Base-by-base conservation (phyloP, 768 basidiomycete species). In the Lentinula raphanica region DNA sequence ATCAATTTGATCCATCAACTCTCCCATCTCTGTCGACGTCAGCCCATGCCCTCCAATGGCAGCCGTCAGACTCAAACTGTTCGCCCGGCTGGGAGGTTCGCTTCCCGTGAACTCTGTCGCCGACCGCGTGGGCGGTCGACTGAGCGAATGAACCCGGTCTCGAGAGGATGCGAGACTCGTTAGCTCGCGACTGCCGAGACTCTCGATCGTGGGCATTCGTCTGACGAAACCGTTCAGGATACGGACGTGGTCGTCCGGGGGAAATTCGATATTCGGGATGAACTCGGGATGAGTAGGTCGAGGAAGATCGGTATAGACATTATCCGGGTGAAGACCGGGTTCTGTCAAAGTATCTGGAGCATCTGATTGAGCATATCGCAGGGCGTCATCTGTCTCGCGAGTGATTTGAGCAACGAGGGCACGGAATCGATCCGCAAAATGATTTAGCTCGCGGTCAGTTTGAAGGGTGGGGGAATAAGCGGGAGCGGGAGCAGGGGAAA, bases 191-290 rank as follows among this genome's bases (percentile, higher is more conserved):
- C 85, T 87, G 39, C 87, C 88, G 68, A 90, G 76, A 42, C 83
- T 85, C 67, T 90, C 88, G 60, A 91, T 91, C 28, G 90, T 91
- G 19, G 88, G 85, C 89, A 92, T 90, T 38, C 90, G 86, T 53
- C 80, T 76, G 44, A 91, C 78, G 63, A 76, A 81, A 23, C 79
- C 76, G 54, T 88, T 86, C 56, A 92, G 72, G 49, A 91, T 76
- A 5, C 77, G 78, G 29, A 90, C 73, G 54, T 79, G 76, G 58
- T 54, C 44, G 25, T 27, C 38, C 21, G 40, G 59, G 27, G 46
- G 46, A 48, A 28, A 48, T 28, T 31, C 46, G 28, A 27, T 28
- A 8, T 28, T 17, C 17, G n/a, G n/a, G n/a, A n/a, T 29, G 21
- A 35, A 53, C 0, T 53, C 50, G 8, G 25, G 32, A 36, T 53